Conservation (phyloP, 331 rosid genomes). For the Pyrus hybrid region DNA sequence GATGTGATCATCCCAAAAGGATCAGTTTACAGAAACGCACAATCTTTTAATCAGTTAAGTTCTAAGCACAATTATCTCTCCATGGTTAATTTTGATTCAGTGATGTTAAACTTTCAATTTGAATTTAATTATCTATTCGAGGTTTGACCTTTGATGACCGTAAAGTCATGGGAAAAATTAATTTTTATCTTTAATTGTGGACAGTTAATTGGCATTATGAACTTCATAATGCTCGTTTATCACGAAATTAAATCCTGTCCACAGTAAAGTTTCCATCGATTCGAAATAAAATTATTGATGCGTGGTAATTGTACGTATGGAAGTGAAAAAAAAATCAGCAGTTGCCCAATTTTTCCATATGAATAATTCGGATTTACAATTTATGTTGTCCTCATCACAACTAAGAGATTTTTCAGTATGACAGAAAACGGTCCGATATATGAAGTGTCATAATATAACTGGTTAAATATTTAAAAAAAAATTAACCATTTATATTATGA, state of each 20-base stretch:
- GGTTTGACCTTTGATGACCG: neutral
- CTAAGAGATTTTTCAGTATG: too few relatives aligned
- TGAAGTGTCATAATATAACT: too few relatives aligned
- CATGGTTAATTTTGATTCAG: neutral
- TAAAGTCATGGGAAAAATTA: neutral
- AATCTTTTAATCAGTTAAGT: neutral
- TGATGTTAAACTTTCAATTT: neutral
- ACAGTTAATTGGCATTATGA: neutral
- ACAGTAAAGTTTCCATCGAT: neutral
- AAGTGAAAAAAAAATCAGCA: too few relatives aligned
- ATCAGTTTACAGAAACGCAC: conserved; percentile 5
- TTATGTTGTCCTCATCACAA: neutral
- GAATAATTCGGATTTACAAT: neutral
- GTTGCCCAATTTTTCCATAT: too few relatives aligned
- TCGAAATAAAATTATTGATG: neutral
- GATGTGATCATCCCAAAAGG: conserved; percentile 1
- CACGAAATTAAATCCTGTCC: too few relatives aligned
- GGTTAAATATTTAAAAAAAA: too few relatives aligned
- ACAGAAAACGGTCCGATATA: too few relatives aligned
- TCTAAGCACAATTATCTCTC: neutral
- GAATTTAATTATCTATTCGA: neutral
- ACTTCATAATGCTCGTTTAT: too few relatives aligned
- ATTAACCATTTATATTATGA: too few relatives aligned
- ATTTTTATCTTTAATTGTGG: neutral
- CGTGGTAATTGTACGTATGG: too few relatives aligned